Base-by-base conservation (phyloP, 306 rosid species). In the Prunus salicina region DNA sequence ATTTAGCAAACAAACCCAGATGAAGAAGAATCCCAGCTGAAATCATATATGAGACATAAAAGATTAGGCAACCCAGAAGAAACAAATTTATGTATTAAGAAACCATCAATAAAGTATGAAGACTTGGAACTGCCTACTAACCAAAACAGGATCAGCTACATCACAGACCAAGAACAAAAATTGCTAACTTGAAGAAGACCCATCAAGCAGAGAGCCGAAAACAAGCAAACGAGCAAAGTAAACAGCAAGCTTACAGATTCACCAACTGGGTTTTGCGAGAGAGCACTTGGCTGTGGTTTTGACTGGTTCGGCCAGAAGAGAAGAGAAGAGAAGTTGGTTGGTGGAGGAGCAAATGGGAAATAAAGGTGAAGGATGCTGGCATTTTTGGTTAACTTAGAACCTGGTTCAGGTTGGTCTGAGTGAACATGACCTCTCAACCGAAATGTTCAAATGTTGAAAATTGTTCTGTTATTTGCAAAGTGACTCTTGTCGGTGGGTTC, bases 1-100 rank as follows among this genome's bases (percentile, higher is more conserved):
- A 60, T 30, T 57, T 84, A 79, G 67, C 66, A n/a, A 79, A 78
- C 30, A 82, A 83, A 81, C 87, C 84, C 88, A 77, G 52, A 73
- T 60, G 57, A 79, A 60, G 56, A 66, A 64, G 16, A 22, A 57
- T 41, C 74, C 75, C 81, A 78, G 76, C 75, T 41, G 67, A 68
- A 65, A 45, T 57, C 74, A 46, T 2, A 69, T 43, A 66, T 24
- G 6, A 62, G 34, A 45, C 78, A 63, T 20, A 55, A n/a, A 20
- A 38, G 67, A 69, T 8, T 24, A 78, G 67, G 69, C 27, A 79
- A 67, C 2, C 73, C 56, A 43, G 19, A 56, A 20, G 72, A 71
- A 80, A 63, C 41, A 56, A 15, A 60, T 18, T 8, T 50, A 34
- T 62, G 50, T 13, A 77, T 68, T 34, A 69, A 41, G n/a, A 41